phyloP scores from a whole-genome alignment of 2,329 filamentous ascomycete genomes.

The Pseudogymnoascus sp. region DNA sequence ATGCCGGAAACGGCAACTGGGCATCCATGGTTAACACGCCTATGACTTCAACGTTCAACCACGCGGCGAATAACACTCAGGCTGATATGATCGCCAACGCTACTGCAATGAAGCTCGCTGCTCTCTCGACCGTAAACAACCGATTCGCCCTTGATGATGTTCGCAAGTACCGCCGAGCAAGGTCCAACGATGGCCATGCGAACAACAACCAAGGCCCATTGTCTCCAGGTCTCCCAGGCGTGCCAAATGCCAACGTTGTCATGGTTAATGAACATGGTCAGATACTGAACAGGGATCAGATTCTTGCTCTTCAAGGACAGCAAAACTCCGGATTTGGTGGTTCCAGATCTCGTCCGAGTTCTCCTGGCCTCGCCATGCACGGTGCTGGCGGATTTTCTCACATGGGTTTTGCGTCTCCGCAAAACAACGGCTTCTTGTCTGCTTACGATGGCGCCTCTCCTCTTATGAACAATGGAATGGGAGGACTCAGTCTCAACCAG shows the following conservation, averaged over 20 bases:
- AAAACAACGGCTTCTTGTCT: conserved; percentile 88
- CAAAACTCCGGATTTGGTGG: conserved; percentile 63
- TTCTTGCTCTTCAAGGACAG: conserved; percentile 71
- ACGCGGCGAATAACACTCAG: conserved; percentile 49
- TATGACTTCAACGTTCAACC: conserved; percentile 79
- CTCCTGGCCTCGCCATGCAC: conserved; percentile 63
- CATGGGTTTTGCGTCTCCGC: conserved; percentile 74
- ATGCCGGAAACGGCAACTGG: conserved; percentile 81
- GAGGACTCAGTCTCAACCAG: conserved; percentile 61
- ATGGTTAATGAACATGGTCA: conserved; percentile 95
- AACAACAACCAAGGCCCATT: conserved; percentile 50
- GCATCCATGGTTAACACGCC: conserved; percentile 98
- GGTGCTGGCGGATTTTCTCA: conserved; percentile 47
- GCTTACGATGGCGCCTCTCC: conserved; percentile 72
- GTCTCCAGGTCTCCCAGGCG: conserved; percentile 56
- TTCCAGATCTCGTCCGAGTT: conserved; percentile 88
- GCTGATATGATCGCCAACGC: conserved; percentile 98
- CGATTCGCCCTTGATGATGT: conserved; percentile 94
- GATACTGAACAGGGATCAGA: conserved; percentile 74
- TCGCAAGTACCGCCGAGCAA: conserved; percentile 85
- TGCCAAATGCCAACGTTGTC: conserved; percentile 70
- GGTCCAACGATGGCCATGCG: conserved; percentile 74
- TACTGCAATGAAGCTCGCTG: conserved; percentile 97
- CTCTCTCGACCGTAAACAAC: conserved; percentile 95
- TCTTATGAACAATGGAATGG: conserved; percentile 64